phyloP scores from a whole-genome alignment of 495 filamentous ascomycete species.

The Penicillium ucsense region DNA sequence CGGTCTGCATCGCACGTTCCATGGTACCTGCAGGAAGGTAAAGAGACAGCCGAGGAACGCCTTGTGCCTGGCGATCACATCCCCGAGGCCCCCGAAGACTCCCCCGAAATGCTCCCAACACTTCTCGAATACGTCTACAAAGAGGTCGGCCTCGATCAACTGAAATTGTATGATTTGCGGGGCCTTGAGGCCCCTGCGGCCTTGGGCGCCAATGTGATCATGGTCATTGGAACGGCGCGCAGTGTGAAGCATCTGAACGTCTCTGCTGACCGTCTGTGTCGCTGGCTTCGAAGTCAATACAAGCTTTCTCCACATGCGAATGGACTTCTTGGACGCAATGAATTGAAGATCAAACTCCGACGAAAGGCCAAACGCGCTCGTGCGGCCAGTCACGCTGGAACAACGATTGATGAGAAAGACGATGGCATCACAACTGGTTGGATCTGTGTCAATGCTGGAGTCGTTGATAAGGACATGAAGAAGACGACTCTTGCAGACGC shows the following conservation, averaged over 20 bases:
- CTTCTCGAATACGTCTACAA: slow-evolving; percentile 71
- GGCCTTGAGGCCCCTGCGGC: slow-evolving; percentile 75
- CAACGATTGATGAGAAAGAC: slow-evolving; percentile 42
- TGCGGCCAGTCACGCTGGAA: slow-evolving; percentile 53
- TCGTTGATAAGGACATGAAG: slow-evolving; percentile 44
- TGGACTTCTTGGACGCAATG: slow-evolving; percentile 79
- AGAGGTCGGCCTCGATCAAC: slow-evolving; percentile 71
- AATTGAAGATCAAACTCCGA: slow-evolving; percentile 78
- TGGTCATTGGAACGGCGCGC: slow-evolving; percentile 88
- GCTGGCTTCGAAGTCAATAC: slow-evolving; percentile 69
- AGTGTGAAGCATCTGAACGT: slow-evolving; percentile 91
- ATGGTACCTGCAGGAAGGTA: slow-evolving; percentile 81
- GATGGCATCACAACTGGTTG: slow-evolving; percentile 86
- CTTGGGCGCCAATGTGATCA: slow-evolving; percentile 76
- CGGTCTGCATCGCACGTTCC: slow-evolving; percentile 35
- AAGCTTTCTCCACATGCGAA: slow-evolving; percentile 70
- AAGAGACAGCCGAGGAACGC: slow-evolving; percentile 31
- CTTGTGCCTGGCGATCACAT: slow-evolving; percentile 55
- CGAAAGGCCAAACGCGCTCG: slow-evolving; percentile 71
- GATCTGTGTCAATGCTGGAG: slow-evolving; percentile 87
- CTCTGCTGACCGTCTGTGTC: slow-evolving; percentile 77
- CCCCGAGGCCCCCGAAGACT: slow-evolving; percentile 62
- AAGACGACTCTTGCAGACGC: slow-evolving; percentile 27
- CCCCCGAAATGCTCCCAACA: slow-evolving; percentile 62
- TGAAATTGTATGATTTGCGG: slow-evolving; percentile 73